phyloP scores from a whole-genome alignment of 2,329 filamentous ascomycete species.

The Hypomyces perniciosus region DNA sequence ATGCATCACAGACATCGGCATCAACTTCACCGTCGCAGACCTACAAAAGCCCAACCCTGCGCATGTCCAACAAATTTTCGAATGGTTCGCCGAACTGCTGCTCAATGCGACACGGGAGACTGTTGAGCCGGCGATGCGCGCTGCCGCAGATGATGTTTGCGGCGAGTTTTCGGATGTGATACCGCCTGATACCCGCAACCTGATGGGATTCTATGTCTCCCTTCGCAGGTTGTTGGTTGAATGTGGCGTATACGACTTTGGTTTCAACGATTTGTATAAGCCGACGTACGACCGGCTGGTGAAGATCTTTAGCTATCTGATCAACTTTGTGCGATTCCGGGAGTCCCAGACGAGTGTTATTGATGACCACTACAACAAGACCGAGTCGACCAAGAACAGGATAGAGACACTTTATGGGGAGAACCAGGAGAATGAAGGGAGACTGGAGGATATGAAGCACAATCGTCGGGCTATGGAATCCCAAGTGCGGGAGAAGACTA shows the following conservation, averaged over 20 bases:
- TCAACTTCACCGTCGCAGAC: conserved; percentile 79
- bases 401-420: conserved; percentile 82
- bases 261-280: conserved; percentile 84
- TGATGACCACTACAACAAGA: conserved; percentile 88
- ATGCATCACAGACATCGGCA: conserved; percentile 95
- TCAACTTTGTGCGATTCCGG: conserved; percentile 97
- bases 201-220: conserved; percentile 93
- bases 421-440: conserved; percentile 80
- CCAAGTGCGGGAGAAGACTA: conserved; percentile 76
- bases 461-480: conserved; percentile 76
- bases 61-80: conserved; percentile 95
- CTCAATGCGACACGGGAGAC: conserved; percentile 91
- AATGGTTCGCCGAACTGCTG: conserved; percentile 92
- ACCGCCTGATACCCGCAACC: conserved; percentile 79
- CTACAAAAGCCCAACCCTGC: conserved; percentile 89
- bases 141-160: conserved; percentile 80
- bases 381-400: conserved; percentile 75
- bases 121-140: conserved; percentile 90
- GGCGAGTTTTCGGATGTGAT: conserved; percentile 81
- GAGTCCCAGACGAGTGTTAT: conserved; percentile 87
- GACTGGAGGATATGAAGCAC: conserved; percentile 72
- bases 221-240: conserved; percentile 73
- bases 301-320: conserved; percentile 95
- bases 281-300: conserved; percentile 85
- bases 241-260: conserved; percentile 91